These are phyloP conservation scores for Syncephalis fuscata DNA, from an alignment of 371 early-diverging fungal genomes.

Conservation along the genomic window DNA sequence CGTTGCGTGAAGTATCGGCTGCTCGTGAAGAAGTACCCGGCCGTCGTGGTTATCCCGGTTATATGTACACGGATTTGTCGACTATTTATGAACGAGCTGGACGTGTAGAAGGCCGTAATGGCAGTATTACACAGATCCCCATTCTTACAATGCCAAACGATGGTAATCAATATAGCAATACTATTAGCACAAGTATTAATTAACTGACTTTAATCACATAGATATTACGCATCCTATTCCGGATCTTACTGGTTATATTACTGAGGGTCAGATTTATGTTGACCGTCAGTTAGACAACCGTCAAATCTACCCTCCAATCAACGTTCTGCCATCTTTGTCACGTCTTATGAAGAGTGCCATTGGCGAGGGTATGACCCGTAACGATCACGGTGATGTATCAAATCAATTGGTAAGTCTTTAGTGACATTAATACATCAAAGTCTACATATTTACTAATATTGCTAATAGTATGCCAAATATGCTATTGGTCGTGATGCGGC, in stretches of 20 bases:
- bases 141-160: constrained; percentile 99
- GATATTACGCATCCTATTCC: constrained; percentile 99
- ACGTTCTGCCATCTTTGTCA: constrained; percentile 98
- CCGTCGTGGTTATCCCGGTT: constrained; percentile 99
- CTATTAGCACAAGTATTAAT: no score
- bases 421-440: no score
- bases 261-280: constrained; percentile 99
- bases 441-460: background rate
- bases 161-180: constrained; percentile 32
- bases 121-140: constrained; percentile 99
- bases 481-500: constrained; percentile 99
- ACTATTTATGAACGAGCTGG: constrained; percentile 99
- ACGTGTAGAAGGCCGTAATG: constrained; percentile 98
- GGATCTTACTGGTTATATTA: constrained; percentile 99
- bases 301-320: constrained; percentile 99
- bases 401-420: constrained; percentile 87
- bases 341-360: constrained; percentile 99
- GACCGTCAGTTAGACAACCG: constrained; percentile 99
- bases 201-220: no score
- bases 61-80: constrained; percentile 99
- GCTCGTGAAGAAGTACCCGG: constrained; percentile 99
- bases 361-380: constrained; percentile 98
- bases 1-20: constrained; percentile 98
- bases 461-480: constrained; percentile 92
- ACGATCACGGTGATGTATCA: constrained; percentile 99